These are phyloP conservation scores for Penstemon eatonii DNA, from an alignment of 257 asterid species.

Conservation along the genomic window DNA sequence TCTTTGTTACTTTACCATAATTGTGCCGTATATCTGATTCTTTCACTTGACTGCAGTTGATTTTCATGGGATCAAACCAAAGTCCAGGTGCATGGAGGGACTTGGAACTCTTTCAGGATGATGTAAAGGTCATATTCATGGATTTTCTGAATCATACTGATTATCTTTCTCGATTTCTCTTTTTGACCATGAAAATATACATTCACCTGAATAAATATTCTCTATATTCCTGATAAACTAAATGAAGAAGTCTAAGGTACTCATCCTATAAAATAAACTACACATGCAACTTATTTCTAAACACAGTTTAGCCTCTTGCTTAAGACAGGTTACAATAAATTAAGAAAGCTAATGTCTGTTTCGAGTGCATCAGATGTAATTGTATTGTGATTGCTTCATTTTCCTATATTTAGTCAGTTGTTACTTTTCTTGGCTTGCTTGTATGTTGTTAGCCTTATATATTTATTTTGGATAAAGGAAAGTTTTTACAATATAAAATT, in stretches of 20 bases:
- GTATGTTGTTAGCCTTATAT: no score
- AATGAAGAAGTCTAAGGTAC: no score
- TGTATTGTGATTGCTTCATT: no score
- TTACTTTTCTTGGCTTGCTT: no score
- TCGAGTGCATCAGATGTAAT: no score
- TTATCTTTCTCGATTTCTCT: conserved; percentile 1
- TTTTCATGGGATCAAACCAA: conserved; percentile 55
- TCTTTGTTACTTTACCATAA: not conserved
- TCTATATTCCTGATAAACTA: no score
- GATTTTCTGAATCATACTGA: conserved; percentile 25
- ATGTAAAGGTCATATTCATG: conserved; percentile 46
- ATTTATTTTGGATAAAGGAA: no score
- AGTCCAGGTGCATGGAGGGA: conserved; percentile 33
- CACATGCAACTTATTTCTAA: conserved; percentile 9
- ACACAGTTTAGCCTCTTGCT: not conserved
- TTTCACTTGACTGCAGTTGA: conserved; percentile 48
- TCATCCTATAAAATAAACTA: not conserved
- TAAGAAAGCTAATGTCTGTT: no score
- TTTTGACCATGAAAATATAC: conserved; percentile 5
- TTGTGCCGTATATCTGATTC: conserved; percentile 21
- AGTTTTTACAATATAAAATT: no score
- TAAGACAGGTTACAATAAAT: no score
- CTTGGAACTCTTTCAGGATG: conserved; percentile 47
- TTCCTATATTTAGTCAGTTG: no score
- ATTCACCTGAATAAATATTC: no score